Evolutionary conservation across 108 stramenopile species (phyloP).

Genomic region (Hondaea fermentalgiana): DNA sequence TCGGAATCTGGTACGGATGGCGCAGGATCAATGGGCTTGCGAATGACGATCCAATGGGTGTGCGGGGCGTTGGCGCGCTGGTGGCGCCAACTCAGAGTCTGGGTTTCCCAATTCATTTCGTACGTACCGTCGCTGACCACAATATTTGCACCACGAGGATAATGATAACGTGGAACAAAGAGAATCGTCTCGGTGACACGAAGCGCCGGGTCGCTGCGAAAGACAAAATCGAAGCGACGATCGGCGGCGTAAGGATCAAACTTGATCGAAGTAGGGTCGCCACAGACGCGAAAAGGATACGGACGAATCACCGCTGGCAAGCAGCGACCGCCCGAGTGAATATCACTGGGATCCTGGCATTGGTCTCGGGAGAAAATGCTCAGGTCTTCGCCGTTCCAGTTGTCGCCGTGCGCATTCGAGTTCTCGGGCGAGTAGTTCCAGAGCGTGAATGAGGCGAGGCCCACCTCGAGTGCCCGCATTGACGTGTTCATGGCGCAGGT

Average conservation of each 20-base stretch:
- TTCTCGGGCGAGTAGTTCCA: slow-evolving; percentile 43
- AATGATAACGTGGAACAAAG: neutral
- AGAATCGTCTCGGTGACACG: neutral
- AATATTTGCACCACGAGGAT: neutral
- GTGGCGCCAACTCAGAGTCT: neutral
- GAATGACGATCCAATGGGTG: neutral
- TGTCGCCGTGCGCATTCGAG: slow-evolving; percentile 27
- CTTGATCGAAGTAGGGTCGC: neutral
- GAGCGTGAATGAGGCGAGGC: slow-evolving; percentile 32
- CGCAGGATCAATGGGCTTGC: neutral
- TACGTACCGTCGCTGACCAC: neutral
- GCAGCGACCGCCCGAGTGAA: neutral
- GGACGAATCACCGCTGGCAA: neutral
- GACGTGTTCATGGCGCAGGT: slow-evolving; percentile 38
- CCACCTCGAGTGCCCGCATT: slow-evolving; percentile 30
- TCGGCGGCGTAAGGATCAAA: neutral
- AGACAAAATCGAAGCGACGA: neutral
- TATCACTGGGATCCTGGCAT: neutral
- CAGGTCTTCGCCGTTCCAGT: slow-evolving; percentile 44
- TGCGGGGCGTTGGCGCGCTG: neutral
- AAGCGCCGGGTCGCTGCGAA: neutral
- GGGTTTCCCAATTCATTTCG: neutral
- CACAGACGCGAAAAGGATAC: neutral
- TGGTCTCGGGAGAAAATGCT: slow-evolving; percentile 33
- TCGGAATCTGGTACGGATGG: too few relatives aligned